Conservation (phyloP, 2,329 filamentous ascomycete genomes). For the Hypoxylon sp. region DNA sequence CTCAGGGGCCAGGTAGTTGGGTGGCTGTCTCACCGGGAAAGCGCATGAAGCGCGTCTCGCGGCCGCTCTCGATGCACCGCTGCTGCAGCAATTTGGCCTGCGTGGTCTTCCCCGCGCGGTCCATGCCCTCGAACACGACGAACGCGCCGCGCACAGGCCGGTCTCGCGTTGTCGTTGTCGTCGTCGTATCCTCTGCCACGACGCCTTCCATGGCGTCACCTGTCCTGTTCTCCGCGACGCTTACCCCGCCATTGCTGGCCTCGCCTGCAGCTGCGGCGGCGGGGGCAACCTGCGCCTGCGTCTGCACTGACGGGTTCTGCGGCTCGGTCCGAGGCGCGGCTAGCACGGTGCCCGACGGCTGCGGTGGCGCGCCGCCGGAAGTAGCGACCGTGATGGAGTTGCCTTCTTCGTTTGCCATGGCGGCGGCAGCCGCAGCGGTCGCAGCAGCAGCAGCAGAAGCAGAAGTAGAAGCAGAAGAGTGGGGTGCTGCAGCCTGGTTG, state of each 20-base stretch:
- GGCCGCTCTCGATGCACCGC: conserved; percentile 58
- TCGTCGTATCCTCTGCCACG: no score
- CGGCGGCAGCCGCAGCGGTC: background rate
- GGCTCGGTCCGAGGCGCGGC: conserved; percentile 42
- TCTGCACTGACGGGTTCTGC: conserved; percentile 36
- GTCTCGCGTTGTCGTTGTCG: no score
- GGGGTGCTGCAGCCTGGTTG: background rate
- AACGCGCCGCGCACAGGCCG: conserved; percentile 68
- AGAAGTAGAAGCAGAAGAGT: background rate
- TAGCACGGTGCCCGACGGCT: conserved; percentile 31
- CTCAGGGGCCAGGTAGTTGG: background rate
- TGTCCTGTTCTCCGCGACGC: background rate
- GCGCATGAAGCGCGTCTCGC: conserved; percentile 60
- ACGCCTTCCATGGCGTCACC: conserved; percentile 37
- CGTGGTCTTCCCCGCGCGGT: conserved; percentile 90
- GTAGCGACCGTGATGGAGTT: conserved; percentile 27
- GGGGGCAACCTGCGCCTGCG: conserved; percentile 35
- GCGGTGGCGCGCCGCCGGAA: conserved; percentile 7
- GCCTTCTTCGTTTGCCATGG: conserved; percentile 16
- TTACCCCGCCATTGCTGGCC: conserved; percentile 1
- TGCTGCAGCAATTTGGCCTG: conserved; percentile 77
- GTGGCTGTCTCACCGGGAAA: conserved; percentile 60
- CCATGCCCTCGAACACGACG: conserved; percentile 86
- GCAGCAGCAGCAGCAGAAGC: no score
- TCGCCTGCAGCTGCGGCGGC: conserved; percentile 1